Percentiles rank a stretch among this genome's conserved stretches.
These are phyloP conservation scores for Didymosphaeria variabile DNA, from an alignment of 2,329 filamentous ascomycete genomes.

Conservation along the genomic window DNA sequence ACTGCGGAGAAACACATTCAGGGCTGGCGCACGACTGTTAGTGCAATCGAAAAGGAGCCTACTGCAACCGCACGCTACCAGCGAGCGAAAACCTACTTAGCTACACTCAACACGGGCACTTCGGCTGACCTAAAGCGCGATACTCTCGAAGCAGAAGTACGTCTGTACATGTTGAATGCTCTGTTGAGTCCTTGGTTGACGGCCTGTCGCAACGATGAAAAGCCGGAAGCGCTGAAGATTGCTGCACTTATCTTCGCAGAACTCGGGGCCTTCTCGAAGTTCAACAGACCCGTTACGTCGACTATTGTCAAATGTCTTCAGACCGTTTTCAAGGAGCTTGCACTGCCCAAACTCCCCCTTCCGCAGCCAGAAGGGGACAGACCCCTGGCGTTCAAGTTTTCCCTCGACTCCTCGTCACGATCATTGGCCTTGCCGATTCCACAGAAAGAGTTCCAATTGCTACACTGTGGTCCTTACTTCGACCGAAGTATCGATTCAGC, in stretches of 20 bases:
- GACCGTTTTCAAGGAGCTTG: constrained; percentile 49
- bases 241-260: constrained; percentile 46
- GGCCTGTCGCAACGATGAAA: constrained; percentile 39
- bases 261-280: constrained; percentile 38
- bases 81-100: constrained; percentile 60
- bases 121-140: constrained; percentile 44
- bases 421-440: constrained; percentile 51
- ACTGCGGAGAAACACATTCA: constrained; percentile 52
- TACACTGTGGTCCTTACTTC: constrained; percentile 75
- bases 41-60: constrained; percentile 58
- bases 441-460: constrained; percentile 70
- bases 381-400: constrained; percentile 56
- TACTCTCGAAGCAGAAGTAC: constrained; percentile 56
- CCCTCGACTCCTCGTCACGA: constrained; percentile 28
- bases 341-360: constrained; percentile 49
- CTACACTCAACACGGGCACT: constrained; percentile 46
- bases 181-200: constrained; percentile 60
- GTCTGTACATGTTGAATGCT: constrained; percentile 60
- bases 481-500: constrained; percentile 76
- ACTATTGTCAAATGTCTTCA: constrained; percentile 43
- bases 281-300: constrained; percentile 38
- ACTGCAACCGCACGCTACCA: constrained; percentile 58
- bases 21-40: constrained; percentile 58
- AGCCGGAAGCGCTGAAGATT: constrained; percentile 41
- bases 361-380: constrained; percentile 45